Evolutionary conservation across 148 eudicot genomes (phyloP).

Genomic region (Euryodendron excelsum): DNA sequence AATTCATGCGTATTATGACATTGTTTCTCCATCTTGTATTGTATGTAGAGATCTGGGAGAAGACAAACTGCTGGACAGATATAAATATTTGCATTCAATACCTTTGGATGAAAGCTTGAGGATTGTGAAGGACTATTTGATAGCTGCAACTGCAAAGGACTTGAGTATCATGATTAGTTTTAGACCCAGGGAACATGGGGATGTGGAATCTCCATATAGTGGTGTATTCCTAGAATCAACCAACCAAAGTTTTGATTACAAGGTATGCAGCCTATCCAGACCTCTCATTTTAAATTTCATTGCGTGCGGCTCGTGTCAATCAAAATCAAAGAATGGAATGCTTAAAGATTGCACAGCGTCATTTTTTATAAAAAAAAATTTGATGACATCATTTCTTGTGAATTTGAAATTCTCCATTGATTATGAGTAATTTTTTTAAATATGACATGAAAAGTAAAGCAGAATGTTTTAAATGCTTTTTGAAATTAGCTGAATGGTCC

Average conservation of each 20-base stretch:
- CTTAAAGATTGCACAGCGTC: neutral
- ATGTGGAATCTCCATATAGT: conserved; percentile 43
- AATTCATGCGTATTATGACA: conserved; percentile 87
- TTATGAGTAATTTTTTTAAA: neutral
- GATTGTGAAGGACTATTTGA: conserved; percentile 75
- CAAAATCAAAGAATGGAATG: neutral
- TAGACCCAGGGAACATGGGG: conserved; percentile 48
- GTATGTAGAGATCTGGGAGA: conserved; percentile 47
- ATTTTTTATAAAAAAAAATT: neutral
- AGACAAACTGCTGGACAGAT: conserved; percentile 32
- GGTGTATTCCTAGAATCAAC: conserved; percentile 56
- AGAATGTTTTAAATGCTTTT: too few relatives aligned
- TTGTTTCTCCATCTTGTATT: conserved; percentile 74
- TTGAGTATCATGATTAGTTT: conserved; percentile 88
- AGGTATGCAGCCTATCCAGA: conserved; percentile 43
- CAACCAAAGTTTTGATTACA: conserved; percentile 65
- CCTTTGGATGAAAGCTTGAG: conserved; percentile 63
- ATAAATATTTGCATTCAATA: conserved; percentile 54
- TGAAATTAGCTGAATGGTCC: neutral
- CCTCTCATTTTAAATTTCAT: neutral
- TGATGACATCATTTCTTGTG: neutral
- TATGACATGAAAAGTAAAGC: too few relatives aligned
- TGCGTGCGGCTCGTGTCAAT: neutral
- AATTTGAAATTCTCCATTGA: neutral
- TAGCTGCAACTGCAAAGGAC: conserved; percentile 95